Conservation (phyloP, 148 eudicot species). For the Persicaria maculosa region DNA sequence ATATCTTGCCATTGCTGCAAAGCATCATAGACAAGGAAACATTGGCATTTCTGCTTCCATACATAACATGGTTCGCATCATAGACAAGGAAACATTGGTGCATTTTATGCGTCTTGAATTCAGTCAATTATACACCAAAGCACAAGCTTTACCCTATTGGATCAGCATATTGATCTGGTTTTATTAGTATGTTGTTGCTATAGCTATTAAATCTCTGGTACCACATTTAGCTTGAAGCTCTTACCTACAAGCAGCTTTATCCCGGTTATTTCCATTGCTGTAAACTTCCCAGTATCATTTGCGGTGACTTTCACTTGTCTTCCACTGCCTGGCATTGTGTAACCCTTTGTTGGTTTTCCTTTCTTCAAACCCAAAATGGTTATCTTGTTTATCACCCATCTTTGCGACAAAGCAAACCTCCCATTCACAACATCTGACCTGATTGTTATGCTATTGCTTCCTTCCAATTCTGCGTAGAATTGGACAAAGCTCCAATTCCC, state of each 20-base stretch:
- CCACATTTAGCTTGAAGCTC: neutral
- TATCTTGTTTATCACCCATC: constrained; percentile 31
- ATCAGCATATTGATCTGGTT: neutral
- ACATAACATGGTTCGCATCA: neutral
- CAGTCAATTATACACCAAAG: neutral
- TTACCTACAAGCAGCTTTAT: neutral
- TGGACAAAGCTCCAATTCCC: constrained; percentile 29
- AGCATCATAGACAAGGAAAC: neutral
- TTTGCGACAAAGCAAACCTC: constrained; percentile 32
- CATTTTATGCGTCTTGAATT: neutral
- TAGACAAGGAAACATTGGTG: too few relatives aligned
- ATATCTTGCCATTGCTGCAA: neutral
- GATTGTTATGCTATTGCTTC: constrained; percentile 11
- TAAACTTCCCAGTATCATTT: neutral
- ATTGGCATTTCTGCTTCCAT: neutral
- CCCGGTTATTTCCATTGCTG: neutral
- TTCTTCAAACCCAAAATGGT: constrained; percentile 41
- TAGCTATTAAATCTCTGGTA: neutral
- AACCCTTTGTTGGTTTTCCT: constrained; percentile 17
- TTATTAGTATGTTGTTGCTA: neutral
- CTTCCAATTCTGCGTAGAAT: constrained; percentile 18
- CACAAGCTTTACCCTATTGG: neutral
- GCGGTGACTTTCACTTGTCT: constrained; percentile 3
- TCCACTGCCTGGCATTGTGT: constrained; percentile 13
- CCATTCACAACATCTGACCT: constrained; percentile 29